Evolutionary conservation across 176 grass and related monocot genomes (phyloP).

Genomic region (Zea luxurians): DNA sequence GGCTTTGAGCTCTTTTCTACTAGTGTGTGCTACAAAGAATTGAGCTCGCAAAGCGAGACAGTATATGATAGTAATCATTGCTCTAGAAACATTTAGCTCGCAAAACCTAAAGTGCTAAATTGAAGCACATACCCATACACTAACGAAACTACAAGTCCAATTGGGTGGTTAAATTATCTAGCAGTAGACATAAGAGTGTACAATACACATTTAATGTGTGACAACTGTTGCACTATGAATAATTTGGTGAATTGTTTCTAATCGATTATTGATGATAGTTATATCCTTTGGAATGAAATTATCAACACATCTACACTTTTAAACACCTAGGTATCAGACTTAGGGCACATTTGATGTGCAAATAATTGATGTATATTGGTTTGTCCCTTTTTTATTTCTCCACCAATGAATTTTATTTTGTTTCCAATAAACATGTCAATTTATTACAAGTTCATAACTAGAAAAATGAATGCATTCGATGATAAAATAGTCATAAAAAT

Average conservation of each 20-base stretch:
- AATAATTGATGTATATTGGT: neutral
- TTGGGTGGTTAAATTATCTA: neutral
- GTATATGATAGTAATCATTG: neutral
- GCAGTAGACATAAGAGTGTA: neutral
- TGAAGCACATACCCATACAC: neutral
- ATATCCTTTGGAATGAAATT: neutral
- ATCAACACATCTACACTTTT: neutral
- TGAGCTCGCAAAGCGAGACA: neutral
- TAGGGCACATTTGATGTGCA: neutral
- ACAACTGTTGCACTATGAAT: neutral
- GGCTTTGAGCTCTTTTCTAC: too few relatives aligned
- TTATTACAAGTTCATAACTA: neutral
- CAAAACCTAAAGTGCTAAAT: neutral
- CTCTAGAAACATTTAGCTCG: neutral
- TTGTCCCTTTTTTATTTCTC: neutral
- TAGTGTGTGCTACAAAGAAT: neutral
- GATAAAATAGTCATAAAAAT: neutral
- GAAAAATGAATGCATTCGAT: neutral
- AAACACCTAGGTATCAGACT: neutral
- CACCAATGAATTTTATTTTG: neutral
- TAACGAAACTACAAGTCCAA: neutral
- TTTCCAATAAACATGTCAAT: neutral
- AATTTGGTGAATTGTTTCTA: neutral
- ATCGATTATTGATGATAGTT: neutral
- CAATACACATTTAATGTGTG: neutral